A percentile compares a stretch with the other conserved stretches of the same genome.
Conservation (phyloP, 169 alveolate genomes). For the Theileria parva region DNA sequence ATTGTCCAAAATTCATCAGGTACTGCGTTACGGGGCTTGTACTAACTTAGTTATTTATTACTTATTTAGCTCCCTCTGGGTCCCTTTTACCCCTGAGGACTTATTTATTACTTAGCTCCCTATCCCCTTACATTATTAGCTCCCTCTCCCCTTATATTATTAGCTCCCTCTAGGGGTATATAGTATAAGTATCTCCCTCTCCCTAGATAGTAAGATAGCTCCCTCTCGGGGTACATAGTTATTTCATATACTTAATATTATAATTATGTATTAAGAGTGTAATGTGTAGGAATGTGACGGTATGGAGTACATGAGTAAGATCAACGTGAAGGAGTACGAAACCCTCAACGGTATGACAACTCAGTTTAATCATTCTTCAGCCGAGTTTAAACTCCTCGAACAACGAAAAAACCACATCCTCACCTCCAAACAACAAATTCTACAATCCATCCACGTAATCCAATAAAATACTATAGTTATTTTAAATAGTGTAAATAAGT, state of each 20-base stretch:
- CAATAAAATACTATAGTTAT: no score
- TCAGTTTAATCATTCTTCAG: neutral
- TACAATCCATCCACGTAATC: slow-evolving; percentile 29
- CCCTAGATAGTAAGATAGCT: no score
- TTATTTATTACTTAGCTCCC: no score
- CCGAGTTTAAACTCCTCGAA: slow-evolving; percentile 25
- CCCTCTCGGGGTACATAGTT: no score
- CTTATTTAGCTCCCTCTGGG: neutral
- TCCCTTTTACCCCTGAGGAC: no score
- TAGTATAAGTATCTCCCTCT: neutral
- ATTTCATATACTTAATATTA: no score
- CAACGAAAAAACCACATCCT: slow-evolving; percentile 26
- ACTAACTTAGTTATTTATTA: neutral
- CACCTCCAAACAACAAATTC: slow-evolving; percentile 42
- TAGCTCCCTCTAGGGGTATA: no score
- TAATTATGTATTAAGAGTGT: no score
- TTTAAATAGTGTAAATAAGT: neutral
- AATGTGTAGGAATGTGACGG: neutral
- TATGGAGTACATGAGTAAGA: slow-evolving; percentile 1
- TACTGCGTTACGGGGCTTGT: neutral
- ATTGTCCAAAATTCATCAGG: slow-evolving; percentile 9
- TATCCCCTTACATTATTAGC: no score
- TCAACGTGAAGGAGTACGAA: neutral
- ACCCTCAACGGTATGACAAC: neutral
- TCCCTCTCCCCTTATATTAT: no score